Conservation (phyloP, 768 basidiomycete species). For the Suillus occidentalis region DNA sequence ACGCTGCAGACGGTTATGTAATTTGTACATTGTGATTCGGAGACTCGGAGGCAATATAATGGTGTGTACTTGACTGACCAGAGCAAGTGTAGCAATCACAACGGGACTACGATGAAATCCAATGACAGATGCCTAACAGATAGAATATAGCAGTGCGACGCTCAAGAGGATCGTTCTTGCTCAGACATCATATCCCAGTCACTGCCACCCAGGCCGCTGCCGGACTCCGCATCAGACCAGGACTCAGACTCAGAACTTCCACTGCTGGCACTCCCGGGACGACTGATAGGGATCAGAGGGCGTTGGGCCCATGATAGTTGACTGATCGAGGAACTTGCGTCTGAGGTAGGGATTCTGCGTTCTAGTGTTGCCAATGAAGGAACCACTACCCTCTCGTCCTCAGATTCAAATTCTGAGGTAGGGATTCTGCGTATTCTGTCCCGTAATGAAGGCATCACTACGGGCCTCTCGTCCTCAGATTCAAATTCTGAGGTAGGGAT, state of each 20-base stretch:
- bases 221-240: constrained; percentile 28
- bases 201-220: constrained; percentile 16
- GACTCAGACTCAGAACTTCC: constrained; percentile 16
- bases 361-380: no score
- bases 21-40: no score
- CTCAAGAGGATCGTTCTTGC: not conserved
- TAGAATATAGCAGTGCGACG: not conserved
- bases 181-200: constrained; percentile 27
- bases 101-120: not conserved
- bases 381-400: no score
- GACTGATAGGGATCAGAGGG: not conserved
- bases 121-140: not conserved
- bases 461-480: no score
- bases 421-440: not conserved
- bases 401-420: no score
- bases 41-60: no score
- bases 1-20: no score
- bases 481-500: not conserved
- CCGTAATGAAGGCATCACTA: no score
- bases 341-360: not conserved
- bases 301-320: not conserved
- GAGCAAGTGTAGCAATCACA: not conserved
- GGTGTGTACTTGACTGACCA: not conserved
- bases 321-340: not conserved
- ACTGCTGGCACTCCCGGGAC: constrained; percentile 15